These are phyloP conservation scores for Verticillium albo-atrum DNA, from an alignment of 2,329 filamentous ascomycete genomes.

Conservation along the genomic window DNA sequence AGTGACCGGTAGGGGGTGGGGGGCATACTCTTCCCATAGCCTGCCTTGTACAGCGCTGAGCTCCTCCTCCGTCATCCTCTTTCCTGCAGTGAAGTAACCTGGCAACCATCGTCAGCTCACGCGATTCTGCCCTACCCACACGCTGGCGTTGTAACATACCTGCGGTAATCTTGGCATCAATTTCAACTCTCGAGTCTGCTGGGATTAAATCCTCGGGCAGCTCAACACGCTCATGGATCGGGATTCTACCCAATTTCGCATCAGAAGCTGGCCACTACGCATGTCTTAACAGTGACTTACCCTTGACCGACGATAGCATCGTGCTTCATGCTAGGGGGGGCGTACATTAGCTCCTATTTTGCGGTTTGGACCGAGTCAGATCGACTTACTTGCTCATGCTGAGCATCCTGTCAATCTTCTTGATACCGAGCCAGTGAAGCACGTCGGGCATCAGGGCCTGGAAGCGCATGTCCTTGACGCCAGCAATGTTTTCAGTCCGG, in stretches of 20 bases:
- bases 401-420: constrained; percentile 97
- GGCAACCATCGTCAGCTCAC: not conserved
- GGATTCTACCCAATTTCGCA: constrained; percentile 49
- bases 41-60: constrained; percentile 81
- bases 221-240: constrained; percentile 84
- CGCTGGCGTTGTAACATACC: constrained; percentile 47
- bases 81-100: constrained; percentile 81
- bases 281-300: constrained; percentile 33
- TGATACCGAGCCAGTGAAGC: constrained; percentile 95
- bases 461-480: constrained; percentile 96
- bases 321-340: constrained; percentile 69
- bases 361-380: not conserved
- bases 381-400: constrained; percentile 87
- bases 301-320: constrained; percentile 83
- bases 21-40: constrained; percentile 75
- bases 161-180: constrained; percentile 96
- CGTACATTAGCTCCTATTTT: not conserved
- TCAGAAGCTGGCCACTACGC: constrained; percentile 15
- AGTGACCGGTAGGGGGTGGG: not conserved
- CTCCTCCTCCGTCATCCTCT: constrained; percentile 83
- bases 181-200: constrained; percentile 93
- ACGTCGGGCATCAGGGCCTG: constrained; percentile 98
- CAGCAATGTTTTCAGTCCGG: constrained; percentile 96
- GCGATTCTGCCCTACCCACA: not conserved
- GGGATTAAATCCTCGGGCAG: constrained; percentile 94